phyloP scores from a whole-genome alignment of 1,284 basidiomycete species.

The Austropuccinia psidii region DNA sequence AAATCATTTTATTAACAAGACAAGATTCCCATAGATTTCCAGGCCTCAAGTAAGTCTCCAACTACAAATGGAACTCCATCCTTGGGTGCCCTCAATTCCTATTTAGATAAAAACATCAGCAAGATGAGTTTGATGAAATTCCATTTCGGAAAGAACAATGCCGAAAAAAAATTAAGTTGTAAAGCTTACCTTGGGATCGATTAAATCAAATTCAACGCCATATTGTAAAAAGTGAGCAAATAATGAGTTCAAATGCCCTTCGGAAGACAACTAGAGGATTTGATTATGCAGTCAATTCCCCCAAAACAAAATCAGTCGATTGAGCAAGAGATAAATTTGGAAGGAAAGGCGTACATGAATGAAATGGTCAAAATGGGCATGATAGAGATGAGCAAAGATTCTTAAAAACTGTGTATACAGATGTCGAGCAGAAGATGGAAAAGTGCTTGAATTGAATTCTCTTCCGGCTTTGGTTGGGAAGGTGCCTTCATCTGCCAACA shows the following conservation, averaged over 20 bases:
- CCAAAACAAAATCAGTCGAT: neutral
- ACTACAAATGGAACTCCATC: constrained; percentile 34
- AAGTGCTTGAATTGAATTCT: constrained; percentile 35
- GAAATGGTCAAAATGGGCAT: constrained; percentile 36
- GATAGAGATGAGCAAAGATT: constrained; percentile 37
- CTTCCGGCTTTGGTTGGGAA: constrained; percentile 92
- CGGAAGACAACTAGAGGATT: constrained; percentile 15
- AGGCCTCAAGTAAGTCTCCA: constrained; percentile 33
- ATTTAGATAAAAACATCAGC: too few species aligned
- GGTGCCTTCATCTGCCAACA: constrained; percentile 80
- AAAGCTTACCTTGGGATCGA: constrained; percentile 28
- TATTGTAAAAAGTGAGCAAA: constrained; percentile 37
- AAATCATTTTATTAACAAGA: constrained; percentile 3
- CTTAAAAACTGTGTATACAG: constrained; percentile 33
- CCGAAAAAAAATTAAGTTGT: neutral
- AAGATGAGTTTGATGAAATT: neutral
- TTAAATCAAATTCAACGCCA: constrained; percentile 33
- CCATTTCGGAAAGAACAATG: neutral
- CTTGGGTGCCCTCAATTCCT: constrained; percentile 34
- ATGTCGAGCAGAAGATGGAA: constrained; percentile 29
- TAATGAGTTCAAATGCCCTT: constrained; percentile 34
- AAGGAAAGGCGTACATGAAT: constrained; percentile 15
- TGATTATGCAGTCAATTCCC: neutral
- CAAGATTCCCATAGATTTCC: constrained; percentile 36
- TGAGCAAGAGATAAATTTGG: neutral